phyloP scores from a whole-genome alignment of 768 basidiomycete genomes.

The Kwoniella shandongensis region DNA sequence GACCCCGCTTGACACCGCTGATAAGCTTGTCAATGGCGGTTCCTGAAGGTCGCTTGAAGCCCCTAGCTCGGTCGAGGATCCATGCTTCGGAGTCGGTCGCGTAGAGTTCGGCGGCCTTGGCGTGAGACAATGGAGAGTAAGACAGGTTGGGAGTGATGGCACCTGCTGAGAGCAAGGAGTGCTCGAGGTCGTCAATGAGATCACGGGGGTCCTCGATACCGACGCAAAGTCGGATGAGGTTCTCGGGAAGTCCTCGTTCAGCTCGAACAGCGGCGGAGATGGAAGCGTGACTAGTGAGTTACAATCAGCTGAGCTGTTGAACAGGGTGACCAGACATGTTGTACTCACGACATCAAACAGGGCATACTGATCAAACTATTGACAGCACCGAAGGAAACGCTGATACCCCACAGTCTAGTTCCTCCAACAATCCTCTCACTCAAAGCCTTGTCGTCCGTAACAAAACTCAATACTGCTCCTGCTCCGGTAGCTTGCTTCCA shows the following conservation, averaged over 20 bases:
- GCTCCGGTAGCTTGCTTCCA: conserved; percentile 84
- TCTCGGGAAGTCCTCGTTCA: conserved; percentile 96
- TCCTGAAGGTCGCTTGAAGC: conserved; percentile 40
- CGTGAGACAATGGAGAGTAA: conserved; percentile 24
- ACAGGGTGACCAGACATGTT: neutral
- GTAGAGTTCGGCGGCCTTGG: conserved; percentile 33
- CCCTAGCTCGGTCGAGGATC: conserved; percentile 48
- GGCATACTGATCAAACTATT: conserved; percentile 99
- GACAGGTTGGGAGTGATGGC: conserved; percentile 61
- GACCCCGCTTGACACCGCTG: conserved; percentile 33
- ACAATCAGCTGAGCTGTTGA: neutral
- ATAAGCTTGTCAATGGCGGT: conserved; percentile 36
- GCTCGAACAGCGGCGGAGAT: conserved; percentile 94
- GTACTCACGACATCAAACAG: conserved; percentile 95
- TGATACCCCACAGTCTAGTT: conserved; percentile 93
- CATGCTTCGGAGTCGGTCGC: conserved; percentile 38
- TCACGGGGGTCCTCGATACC: conserved; percentile 95
- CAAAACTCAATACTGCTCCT: conserved; percentile 92
- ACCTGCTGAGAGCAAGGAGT: conserved; percentile 85
- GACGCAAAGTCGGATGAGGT: conserved; percentile 95
- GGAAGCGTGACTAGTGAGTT: conserved; percentile 77
- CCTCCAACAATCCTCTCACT: conserved; percentile 91
- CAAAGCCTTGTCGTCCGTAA: conserved; percentile 83
- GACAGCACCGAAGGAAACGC: conserved; percentile 95
- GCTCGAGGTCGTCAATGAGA: conserved; percentile 90